phyloP scores from a whole-genome alignment of 179 eudicot genomes.

The Vitellaria paradoxa region DNA sequence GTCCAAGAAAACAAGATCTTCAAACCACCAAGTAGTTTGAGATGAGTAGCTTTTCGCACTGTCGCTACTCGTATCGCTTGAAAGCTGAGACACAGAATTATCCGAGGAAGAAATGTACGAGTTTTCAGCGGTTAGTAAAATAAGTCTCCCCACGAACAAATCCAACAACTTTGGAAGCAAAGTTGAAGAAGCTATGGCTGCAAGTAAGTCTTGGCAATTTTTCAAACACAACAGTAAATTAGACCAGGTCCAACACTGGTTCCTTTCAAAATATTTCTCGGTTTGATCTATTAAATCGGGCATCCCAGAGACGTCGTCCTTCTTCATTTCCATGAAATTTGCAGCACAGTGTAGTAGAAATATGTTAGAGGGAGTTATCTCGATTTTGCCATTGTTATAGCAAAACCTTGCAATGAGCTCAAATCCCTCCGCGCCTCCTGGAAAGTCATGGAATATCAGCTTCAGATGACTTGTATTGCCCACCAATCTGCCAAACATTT shows the following conservation, averaged over 20 bases:
- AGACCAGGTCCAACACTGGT: conserved; percentile 48
- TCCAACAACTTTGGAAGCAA: conserved; percentile 39
- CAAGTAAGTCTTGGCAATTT: conserved; percentile 38
- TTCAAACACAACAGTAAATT: conserved; percentile 47
- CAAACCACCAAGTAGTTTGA: conserved; percentile 54
- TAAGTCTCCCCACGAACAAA: conserved; percentile 35
- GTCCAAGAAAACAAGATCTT: conserved; percentile 42
- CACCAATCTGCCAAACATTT: conserved; percentile 24
- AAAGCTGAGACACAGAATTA: conserved; percentile 37
- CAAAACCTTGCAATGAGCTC: conserved; percentile 57
- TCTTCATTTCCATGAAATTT: conserved; percentile 46
- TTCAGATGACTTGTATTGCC: conserved; percentile 24
- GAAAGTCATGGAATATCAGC: conserved; percentile 53
- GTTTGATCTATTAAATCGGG: conserved; percentile 32
- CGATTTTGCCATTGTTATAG: conserved; percentile 39
- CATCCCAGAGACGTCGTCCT: conserved; percentile 10
- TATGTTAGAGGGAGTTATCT: conserved; percentile 35
- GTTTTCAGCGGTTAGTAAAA: conserved; percentile 24
- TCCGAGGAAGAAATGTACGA: conserved; percentile 43
- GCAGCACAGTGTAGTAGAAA: conserved; percentile 41
- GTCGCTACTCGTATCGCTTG: conserved; percentile 47
- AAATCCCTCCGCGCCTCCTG: conserved; percentile 56
- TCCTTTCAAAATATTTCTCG: conserved; percentile 28
- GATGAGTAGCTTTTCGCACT: conserved; percentile 33
- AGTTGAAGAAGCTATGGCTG: conserved; percentile 13